phyloP scores from a whole-genome alignment of 495 filamentous ascomycete species.

The Hamigera avellanea region DNA sequence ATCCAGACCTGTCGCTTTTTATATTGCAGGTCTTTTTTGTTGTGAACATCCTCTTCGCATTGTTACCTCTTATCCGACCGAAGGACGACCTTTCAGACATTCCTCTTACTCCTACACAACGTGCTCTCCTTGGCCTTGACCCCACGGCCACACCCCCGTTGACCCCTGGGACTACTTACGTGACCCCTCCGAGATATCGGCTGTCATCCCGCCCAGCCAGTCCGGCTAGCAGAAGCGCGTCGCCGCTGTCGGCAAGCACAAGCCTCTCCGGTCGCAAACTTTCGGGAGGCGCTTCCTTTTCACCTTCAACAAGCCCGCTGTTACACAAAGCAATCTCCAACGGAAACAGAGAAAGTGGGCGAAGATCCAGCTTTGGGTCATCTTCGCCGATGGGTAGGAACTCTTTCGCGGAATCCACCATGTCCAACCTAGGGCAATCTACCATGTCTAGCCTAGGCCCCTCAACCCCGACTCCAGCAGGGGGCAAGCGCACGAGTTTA shows the following conservation, averaged over 20 bases:
- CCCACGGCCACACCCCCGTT: constrained; percentile 49
- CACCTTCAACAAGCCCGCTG: constrained; percentile 49
- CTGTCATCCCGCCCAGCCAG: constrained; percentile 48
- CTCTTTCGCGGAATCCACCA: constrained; percentile 29
- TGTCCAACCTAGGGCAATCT: too few relatives aligned
- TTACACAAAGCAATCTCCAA: constrained; percentile 54
- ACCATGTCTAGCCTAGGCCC: constrained; percentile 26
- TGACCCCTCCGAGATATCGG: constrained; percentile 81
- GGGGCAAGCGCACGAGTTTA: constrained; percentile 55
- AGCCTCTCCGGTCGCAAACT: constrained; percentile 30
- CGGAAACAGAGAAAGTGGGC: constrained; percentile 36
- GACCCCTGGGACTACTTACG: constrained; percentile 54
- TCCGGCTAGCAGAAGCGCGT: constrained; percentile 40
- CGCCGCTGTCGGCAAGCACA: constrained; percentile 34
- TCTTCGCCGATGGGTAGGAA: constrained; percentile 32
- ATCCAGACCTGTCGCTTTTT: constrained; percentile 29
- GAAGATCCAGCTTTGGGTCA: constrained; percentile 53
- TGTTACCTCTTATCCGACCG: constrained; percentile 55
- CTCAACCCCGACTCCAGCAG: constrained; percentile 50
- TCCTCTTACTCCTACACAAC: constrained; percentile 80
- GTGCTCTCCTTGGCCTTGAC: constrained; percentile 70
- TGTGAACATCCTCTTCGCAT: constrained; percentile 52
- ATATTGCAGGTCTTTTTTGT: constrained; percentile 46
- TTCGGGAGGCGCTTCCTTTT: constrained; percentile 32
- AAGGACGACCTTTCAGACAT: constrained; percentile 79